These are phyloP conservation scores for Penicillium sp. DNA, from an alignment of 2,329 filamentous ascomycete genomes.

Conservation along the genomic window DNA sequence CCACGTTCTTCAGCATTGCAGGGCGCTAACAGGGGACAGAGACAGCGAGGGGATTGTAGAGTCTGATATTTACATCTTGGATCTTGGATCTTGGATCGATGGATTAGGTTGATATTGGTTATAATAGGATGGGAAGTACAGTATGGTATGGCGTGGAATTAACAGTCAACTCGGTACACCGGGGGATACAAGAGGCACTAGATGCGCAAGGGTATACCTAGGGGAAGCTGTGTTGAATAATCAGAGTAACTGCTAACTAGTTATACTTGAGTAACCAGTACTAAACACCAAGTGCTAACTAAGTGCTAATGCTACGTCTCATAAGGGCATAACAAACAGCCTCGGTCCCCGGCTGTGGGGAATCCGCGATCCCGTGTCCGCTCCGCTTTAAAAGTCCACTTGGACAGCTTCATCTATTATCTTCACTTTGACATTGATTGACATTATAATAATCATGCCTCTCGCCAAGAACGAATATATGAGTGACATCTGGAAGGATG, in stretches of 20 bases:
- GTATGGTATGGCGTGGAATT: too few relatives aligned
- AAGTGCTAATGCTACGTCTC: too few relatives aligned
- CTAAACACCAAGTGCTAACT: too few relatives aligned
- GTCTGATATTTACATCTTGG: too few relatives aligned
- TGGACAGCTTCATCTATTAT: neutral
- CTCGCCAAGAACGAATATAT: constrained; percentile 75
- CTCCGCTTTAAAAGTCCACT: neutral
- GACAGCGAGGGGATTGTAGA: too few relatives aligned
- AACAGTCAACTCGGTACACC: too few relatives aligned
- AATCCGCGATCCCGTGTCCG: constrained; percentile 14
- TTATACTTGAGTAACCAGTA: neutral
- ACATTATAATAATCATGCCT: too few relatives aligned
- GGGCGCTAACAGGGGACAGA: neutral
- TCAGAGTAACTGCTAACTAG: neutral
- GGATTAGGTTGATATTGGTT: neutral
- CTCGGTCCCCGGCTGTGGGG: constrained; percentile 29
- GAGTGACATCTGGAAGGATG: constrained; percentile 83
- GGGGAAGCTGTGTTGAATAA: neutral
- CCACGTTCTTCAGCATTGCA: constrained; percentile 14
- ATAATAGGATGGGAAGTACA: neutral
- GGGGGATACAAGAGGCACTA: too few relatives aligned
- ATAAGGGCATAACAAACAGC: too few relatives aligned
- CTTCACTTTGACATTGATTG: too few relatives aligned
- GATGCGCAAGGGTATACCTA: too few relatives aligned
- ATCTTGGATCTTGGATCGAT: neutral